These are phyloP conservation scores for Musa beccarii DNA, from an alignment of 176 grass and related monocot genomes.

Conservation along the genomic window DNA sequence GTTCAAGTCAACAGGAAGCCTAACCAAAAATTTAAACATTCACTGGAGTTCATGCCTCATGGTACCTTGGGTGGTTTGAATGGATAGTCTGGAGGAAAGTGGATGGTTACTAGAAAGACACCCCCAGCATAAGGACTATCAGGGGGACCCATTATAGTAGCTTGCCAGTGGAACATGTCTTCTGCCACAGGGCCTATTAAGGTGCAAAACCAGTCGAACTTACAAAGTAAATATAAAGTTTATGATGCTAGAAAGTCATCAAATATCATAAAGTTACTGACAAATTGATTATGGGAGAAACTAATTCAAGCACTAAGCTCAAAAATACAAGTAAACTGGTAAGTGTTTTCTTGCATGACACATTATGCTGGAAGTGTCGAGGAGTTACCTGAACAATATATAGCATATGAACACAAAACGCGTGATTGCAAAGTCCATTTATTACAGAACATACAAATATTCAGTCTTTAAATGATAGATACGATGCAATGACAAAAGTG, in stretches of 20 bases:
- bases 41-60: not conserved
- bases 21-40: not conserved
- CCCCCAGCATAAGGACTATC: slow-evolving; percentile 11
- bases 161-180: slow-evolving; percentile 16
- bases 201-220: not conserved
- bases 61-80: slow-evolving; percentile 11
- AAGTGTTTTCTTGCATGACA: not conserved
- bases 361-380: not conserved
- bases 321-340: not conserved
- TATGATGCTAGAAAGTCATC: not conserved
- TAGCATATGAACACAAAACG: not conserved
- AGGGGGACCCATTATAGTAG: slow-evolving; percentile 8
- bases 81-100: slow-evolving; percentile 16
- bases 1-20: not conserved
- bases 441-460: not conserved
- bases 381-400: not conserved
- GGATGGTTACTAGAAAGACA: slow-evolving; percentile 13
- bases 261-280: not conserved
- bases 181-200: slow-evolving; percentile 10
- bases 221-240: not conserved
- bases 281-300: not conserved
- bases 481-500: no score
- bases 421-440: not conserved
- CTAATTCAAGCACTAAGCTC: not conserved
- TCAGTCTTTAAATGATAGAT: not conserved